Conservation (phyloP, 257 asterid genomes). For the Solanum raphanifolium region DNA sequence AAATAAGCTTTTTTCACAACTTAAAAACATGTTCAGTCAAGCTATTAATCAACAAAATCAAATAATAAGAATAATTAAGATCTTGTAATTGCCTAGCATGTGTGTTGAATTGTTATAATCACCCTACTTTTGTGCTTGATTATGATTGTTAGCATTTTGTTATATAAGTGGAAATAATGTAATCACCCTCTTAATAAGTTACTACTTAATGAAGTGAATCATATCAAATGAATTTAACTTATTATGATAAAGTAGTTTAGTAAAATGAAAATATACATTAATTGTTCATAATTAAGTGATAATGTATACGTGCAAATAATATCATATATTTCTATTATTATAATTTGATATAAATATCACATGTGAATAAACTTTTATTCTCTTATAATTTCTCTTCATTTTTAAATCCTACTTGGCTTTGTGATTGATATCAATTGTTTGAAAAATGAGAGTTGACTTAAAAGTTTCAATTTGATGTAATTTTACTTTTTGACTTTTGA, state of each 20-base stretch:
- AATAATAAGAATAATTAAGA: neutral
- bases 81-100: neutral
- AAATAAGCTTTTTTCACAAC: neutral
- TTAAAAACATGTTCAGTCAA: neutral
- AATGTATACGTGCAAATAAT: neutral
- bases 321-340: neutral
- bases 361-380: neutral
- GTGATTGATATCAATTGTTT: neutral
- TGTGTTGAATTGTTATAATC: neutral
- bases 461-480: neutral
- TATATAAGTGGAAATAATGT: neutral
- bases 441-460: neutral
- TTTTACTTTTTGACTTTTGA: neutral
- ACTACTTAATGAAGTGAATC: neutral
- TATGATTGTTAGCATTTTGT: neutral
- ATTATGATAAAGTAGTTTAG: neutral
- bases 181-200: neutral
- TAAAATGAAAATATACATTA: neutral
- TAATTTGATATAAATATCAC: neutral
- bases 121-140: neutral
- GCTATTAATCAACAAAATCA: neutral
- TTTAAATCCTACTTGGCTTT: neutral
- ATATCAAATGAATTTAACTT: neutral
- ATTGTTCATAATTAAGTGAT: neutral
- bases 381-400: neutral